phyloP scores from a whole-genome alignment of 2,329 filamentous ascomycete species.

The Colletotrichum orbiculare region DNA sequence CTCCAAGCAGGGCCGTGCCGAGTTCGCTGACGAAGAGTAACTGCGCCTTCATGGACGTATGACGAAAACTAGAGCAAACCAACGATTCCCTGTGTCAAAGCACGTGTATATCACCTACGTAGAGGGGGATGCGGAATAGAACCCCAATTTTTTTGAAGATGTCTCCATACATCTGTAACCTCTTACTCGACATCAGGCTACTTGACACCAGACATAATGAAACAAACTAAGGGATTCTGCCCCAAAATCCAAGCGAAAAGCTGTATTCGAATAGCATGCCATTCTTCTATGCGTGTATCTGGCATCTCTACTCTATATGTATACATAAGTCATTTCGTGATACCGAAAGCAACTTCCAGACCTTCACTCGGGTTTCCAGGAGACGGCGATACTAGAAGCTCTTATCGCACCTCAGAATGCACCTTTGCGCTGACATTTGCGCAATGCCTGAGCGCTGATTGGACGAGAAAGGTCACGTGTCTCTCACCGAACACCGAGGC shows the following conservation, averaged over 20 bases:
- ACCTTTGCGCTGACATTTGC: slow-evolving; percentile 29
- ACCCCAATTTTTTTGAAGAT: slow-evolving; percentile 31
- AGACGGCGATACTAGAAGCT: no score
- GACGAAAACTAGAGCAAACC: slow-evolving; percentile 45
- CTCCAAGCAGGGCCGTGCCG: slow-evolving; percentile 78
- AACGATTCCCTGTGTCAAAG: slow-evolving; percentile 55
- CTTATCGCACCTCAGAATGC: no score
- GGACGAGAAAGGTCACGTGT: neutral
- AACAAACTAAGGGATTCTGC: no score
- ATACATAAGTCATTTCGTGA: no score
- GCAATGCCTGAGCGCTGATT: slow-evolving; percentile 16
- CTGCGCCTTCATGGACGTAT: neutral
- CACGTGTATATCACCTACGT: slow-evolving; percentile 39
- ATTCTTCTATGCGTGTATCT: no score
- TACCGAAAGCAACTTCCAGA: no score
- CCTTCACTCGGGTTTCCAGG: no score
- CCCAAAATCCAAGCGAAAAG: no score
- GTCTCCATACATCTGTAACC: neutral
- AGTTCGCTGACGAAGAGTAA: slow-evolving; percentile 59
- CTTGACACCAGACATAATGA: neutral
- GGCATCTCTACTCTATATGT: no score
- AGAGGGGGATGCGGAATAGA: slow-evolving; percentile 51
- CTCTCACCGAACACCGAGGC: neutral
- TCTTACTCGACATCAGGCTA: neutral
- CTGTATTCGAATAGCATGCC: no score